Evolutionary conservation across 495 filamentous ascomycete species (phyloP).

Genomic region (Diplogelasinospora grovesii): DNA sequence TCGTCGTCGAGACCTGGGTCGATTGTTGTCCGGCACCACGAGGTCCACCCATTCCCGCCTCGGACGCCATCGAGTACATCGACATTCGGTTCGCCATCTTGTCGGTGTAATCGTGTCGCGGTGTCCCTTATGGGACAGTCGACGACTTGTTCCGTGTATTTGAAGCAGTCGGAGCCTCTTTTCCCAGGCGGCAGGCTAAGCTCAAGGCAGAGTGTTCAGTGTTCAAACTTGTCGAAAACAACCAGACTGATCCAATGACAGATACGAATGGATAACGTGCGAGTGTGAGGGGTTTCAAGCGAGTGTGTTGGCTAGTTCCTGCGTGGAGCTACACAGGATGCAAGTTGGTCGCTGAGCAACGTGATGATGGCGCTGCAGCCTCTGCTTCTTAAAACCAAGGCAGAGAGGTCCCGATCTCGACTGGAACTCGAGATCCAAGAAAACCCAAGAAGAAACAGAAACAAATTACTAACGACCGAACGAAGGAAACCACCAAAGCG

Average conservation of each 20-base stretch:
- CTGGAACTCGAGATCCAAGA: too few relatives aligned
- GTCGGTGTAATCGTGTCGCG: constrained; percentile 24
- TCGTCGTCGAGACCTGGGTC: constrained; percentile 82
- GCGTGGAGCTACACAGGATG: constrained; percentile 3
- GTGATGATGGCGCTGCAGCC: constrained; percentile 2
- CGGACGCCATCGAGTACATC: constrained; percentile 64
- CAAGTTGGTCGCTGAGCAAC: constrained; percentile 13
- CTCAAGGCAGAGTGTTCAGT: too few relatives aligned
- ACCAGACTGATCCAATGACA: too few relatives aligned
- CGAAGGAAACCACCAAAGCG: constrained; percentile 42
- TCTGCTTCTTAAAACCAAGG: background rate
- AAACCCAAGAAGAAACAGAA: constrained; percentile 1
- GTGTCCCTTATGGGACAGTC: constrained; percentile 22
- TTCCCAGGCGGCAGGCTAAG: too few relatives aligned
- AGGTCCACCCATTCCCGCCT: constrained; percentile 47
- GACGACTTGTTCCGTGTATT: too few relatives aligned
- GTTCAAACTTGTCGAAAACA: too few relatives aligned
- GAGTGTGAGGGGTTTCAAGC: constrained; percentile 3
- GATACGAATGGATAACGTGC: too few relatives aligned
- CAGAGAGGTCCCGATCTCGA: too few relatives aligned
- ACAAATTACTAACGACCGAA: constrained; percentile 29
- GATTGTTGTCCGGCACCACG: constrained; percentile 60
- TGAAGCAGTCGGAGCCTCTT: too few relatives aligned
- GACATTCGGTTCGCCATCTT: constrained; percentile 78
- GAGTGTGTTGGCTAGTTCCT: too few relatives aligned